Evolutionary conservation across 2,329 filamentous ascomycete genomes (phyloP), one percentile per base, ranked within the genome.

Genomic region (Apiospora arundinis): DNA sequence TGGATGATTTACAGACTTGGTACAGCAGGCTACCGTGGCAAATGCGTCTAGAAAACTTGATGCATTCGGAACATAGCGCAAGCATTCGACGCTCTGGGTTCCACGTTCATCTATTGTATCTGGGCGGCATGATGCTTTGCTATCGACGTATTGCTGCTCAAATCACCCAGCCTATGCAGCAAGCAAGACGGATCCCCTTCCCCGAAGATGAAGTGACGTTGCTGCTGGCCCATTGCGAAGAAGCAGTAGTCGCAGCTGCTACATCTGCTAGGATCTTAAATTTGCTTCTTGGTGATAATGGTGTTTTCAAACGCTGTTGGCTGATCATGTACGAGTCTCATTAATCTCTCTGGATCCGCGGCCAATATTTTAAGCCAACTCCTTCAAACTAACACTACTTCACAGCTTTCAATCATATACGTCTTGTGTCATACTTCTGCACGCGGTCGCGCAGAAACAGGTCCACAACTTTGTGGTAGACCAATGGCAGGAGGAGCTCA

Each of bases 41-140:
- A 7, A 74, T 81, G 42, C 74, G 74, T 3, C 71, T 81, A 14
- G 52, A 68, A 16, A 74, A 74, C 25, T 25, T 78, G 9, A 73
- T 70, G 4, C 66, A 76, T 0, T 56, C 71, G 8, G 69, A 74
- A 46, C 67, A 75, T 18, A 67, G 72, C 3, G 67, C 69, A 1
- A 65, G 70, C 16, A 74, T 76, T 1, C 72, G 74, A 1, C 74
- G 75, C 12, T 76, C 78, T 3, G 74, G 78, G 12, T 79, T 74
- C 68, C 76, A 81, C 67, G 73, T 80, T 1, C 79, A 82, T 49
- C 75, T 82, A 0, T 74, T 81, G 1, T 78, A 82, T 49, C 73
- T 79, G 4, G 80, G 79, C 2, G 78, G 79, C 12, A 74, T 76
- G 69, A 76, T 81, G 44, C 75, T 81, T 0, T 72, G 81, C 1